Evolutionary conservation across 1,139 yeast species (phyloP).

Genomic region (Pichia sp.): DNA sequence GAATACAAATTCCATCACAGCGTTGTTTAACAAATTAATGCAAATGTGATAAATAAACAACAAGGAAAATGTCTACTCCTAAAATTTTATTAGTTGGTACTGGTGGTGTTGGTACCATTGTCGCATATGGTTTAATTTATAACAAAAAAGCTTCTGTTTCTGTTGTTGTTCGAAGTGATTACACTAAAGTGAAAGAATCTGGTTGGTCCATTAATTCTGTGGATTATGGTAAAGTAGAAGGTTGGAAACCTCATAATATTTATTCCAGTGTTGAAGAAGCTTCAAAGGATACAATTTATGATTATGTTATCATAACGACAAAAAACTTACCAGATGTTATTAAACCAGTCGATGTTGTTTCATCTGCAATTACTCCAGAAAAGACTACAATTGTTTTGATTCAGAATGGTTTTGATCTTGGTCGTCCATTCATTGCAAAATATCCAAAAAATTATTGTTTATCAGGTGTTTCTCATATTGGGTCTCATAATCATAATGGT

Average conservation of each 20-base stretch:
- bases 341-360: conserved; percentile 44
- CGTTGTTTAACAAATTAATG: not conserved
- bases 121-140: conserved; percentile 44
- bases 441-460: conserved; percentile 44
- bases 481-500: conserved; percentile 31
- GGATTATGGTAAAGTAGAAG: conserved; percentile 42
- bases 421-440: conserved; percentile 38
- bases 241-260: conserved; percentile 47
- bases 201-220: conserved; percentile 48
- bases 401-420: conserved; percentile 55
- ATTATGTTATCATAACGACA: conserved; percentile 38
- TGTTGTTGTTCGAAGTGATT: conserved; percentile 50
- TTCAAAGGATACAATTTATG: conserved; percentile 30
- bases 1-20: not conserved
- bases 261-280: conserved; percentile 41
- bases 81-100: conserved; percentile 41
- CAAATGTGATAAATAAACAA: too few relatives aligned
- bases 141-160: conserved; percentile 38
- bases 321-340: conserved; percentile 5
- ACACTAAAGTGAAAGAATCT: conserved; percentile 34
- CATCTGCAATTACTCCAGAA: conserved; percentile 38
- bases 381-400: conserved; percentile 38
- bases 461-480: conserved; percentile 47
- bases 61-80: conserved; percentile 8
- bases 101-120: conserved; percentile 57